Evolutionary conservation across 2,329 filamentous ascomycete genomes (phyloP).

Genomic region (Rugonectria rugulosa): DNA sequence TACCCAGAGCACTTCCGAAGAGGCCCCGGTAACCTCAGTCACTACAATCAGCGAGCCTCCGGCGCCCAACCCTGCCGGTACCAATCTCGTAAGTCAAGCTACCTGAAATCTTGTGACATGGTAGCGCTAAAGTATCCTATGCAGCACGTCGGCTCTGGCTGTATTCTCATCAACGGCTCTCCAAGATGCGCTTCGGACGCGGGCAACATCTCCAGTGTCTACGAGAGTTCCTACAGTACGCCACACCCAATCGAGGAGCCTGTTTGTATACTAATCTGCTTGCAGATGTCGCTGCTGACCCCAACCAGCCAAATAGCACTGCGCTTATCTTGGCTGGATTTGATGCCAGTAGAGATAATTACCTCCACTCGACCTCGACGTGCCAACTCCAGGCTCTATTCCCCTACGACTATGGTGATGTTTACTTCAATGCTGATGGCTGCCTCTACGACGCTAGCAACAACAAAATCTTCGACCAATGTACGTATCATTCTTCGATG

Average conservation of each 20-base stretch:
- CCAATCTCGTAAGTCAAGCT: constrained; percentile 17
- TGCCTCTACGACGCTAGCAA: constrained; percentile 18
- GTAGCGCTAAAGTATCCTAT: not conserved
- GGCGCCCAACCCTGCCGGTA: constrained; percentile 19
- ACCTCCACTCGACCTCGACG: constrained; percentile 6
- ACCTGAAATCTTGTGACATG: not conserved
- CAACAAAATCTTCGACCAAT: constrained; percentile 23
- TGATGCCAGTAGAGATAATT: constrained; percentile 4
- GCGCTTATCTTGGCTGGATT: constrained; percentile 20
- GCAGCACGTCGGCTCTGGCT: constrained; percentile 21
- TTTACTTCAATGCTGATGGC: constrained; percentile 15
- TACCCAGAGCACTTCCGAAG: not conserved
- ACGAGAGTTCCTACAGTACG: constrained; percentile 22
- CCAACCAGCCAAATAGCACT: constrained; percentile 13
- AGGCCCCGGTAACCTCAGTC: not conserved
- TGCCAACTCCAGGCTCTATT: constrained; percentile 22
- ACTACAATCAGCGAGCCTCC: not conserved
- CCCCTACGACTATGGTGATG: constrained; percentile 22
- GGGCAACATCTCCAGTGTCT: constrained; percentile 8
- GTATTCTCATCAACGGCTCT: constrained; percentile 14
- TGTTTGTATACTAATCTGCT: not conserved
- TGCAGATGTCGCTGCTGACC: constrained; percentile 17
- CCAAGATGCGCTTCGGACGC: constrained; percentile 18
- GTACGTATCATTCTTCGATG: not conserved
- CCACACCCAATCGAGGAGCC: not conserved